Evolutionary conservation across 2,329 filamentous ascomycete genomes (phyloP), one percentile per base, ranked within the genome.

Genomic region (Blastomyces parvus): DNA sequence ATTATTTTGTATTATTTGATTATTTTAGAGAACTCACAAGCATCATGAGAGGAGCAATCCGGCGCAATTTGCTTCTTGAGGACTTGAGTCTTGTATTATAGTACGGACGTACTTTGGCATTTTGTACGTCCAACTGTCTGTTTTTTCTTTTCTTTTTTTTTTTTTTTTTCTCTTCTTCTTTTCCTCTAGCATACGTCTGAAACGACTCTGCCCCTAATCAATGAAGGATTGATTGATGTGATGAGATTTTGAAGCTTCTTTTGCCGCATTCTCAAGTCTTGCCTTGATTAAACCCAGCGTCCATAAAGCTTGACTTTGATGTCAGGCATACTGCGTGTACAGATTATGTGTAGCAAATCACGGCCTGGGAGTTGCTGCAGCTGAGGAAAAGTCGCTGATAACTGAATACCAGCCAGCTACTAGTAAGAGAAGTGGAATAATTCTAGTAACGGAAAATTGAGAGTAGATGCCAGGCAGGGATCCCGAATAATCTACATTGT

Each of bases 31-130:
- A 57, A 61, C 53, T 60, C 59, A 60, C 64, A 62, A 68, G 66
- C 64, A 66, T 69, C 68, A 71, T 65, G 67, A 69, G 69, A 68
- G 68, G 66, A 70, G 68, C 66, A 62, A 59, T 59, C 57, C 57
- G 62, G 63, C 42, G 61, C 53, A 63, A 58, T 30, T 53, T 62
- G 69, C 68, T 71, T 69, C 67, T 70, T 68, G 69, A 71, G 67
- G 70, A 71, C 66, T 66, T 67, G 70, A 70, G 63, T 65, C 69
- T 69, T 76, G 9, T 69, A 65, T 65, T 59, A 65, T 64, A 63
- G 64, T 62, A 60, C 42, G n/a, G 11, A 44, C 55, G 19, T 56
- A 40, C 17, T 25, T 44, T 46, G 13, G 44, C 13, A 27, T 55
- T 56, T n/a, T 30, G 9, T 42, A 22, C 8, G n/a, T 50, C 30